Base-by-base conservation (phyloP, 352 stramenopile species). In the Phytophthora citrophthora region DNA sequence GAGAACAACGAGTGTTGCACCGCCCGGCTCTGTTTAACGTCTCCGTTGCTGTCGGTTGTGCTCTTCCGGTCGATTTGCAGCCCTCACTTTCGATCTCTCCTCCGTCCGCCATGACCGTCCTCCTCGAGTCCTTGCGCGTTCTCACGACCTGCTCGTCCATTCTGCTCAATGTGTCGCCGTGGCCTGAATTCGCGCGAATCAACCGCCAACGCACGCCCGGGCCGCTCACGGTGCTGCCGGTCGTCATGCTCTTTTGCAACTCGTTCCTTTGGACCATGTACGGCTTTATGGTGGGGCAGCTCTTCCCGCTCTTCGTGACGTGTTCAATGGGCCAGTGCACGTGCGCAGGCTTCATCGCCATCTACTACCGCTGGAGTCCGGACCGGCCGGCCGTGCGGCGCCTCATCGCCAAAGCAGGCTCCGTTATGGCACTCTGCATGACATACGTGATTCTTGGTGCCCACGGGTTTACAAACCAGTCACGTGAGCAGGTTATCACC, bases 251-350 rank as follows among this genome's bases (percentile, higher is more conserved):
- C 39, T 77, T 64, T 41, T 67, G 63, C 38, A 76, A 70, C 53
- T 68, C 59, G n/a, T 72, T 77, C 51, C 54, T 79, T 10, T 81
- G 73, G 73, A 72, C 51, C 47, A 70, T 83, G 31, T 86, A 86
- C 60, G 77, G 72, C 41, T 81, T 74, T 55, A 57, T 78, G 48
- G 71, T 75, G 13, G 43, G 69, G 8, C 63, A 74, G 41, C 71
- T 76, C 56, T 82, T 86, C 53, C 74, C 77, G 7, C 59, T 83
- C 12, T 77, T 83, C 39, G 62, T 51, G 12, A 79, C 64, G 0
- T 80, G 70, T 59, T 61, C 60, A 16, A 41, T 85, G 16, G 78
- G 73, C 3, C 68, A 64, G 15, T 64, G 61, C 32, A 70, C 75
- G 1, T 77, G 66, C 43, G 50, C 77, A 1, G 53, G 63, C 2